A percentile compares a stretch with the other conserved stretches of the same genome.
phyloP scores from a whole-genome alignment of 768 basidiomycete species.

The Auricularia sp. region DNA sequence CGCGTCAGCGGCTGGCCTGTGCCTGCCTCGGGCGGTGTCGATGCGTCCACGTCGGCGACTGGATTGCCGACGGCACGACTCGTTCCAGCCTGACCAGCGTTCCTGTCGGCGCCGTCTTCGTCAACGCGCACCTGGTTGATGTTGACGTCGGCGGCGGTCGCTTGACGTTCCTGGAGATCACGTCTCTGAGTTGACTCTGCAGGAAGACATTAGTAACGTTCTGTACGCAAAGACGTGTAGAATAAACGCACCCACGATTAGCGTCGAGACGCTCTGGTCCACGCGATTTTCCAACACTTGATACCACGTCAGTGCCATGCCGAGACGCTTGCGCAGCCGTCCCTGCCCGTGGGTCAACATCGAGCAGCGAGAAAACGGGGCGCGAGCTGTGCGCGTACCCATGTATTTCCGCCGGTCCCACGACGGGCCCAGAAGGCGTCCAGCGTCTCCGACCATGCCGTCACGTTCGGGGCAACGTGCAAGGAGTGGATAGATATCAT shows the following conservation, averaged over 20 bases:
- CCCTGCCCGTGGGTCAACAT: not conserved
- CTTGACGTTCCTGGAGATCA: no score
- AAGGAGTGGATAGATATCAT: not conserved
- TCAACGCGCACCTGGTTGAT: no score
- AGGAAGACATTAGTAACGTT: not conserved
- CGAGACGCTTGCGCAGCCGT: not conserved
- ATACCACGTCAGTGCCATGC: not conserved
- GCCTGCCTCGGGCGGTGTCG: not conserved
- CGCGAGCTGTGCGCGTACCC: not conserved
- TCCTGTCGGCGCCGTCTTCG: no score
- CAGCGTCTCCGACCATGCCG: not conserved
- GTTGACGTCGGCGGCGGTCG: no score
- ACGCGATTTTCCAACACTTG: not conserved
- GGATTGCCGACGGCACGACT: no score
- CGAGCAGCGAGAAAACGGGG: not conserved
- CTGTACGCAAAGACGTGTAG: not conserved
- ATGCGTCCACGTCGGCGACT: not conserved
- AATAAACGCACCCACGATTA: not conserved
- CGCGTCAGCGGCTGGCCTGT: not conserved
- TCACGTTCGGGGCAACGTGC: not conserved
- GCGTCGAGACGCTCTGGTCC: not conserved
- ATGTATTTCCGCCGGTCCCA: not conserved
- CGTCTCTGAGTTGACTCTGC: no score
- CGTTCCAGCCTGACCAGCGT: no score
- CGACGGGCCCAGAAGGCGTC: not conserved